phyloP scores from a whole-genome alignment of 2,329 filamentous ascomycete species.

The Fusarium haematococcum region DNA sequence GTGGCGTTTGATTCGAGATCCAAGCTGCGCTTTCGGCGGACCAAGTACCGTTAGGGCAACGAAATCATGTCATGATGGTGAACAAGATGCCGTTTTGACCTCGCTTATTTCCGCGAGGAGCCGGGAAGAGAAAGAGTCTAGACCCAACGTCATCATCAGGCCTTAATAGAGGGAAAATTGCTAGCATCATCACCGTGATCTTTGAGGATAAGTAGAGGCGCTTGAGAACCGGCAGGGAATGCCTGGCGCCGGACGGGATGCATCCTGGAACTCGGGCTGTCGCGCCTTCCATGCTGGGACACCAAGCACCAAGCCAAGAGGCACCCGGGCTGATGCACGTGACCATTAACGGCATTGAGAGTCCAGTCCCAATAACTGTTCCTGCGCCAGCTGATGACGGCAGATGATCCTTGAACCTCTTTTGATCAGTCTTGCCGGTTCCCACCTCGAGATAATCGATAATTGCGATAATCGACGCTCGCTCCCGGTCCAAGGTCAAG shows the following conservation, averaged over 20 bases:
- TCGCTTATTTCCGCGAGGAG: not conserved
- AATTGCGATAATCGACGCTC: not conserved
- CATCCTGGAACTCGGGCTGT: slow-evolving; percentile 15
- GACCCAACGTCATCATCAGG: not conserved
- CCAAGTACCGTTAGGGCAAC: not conserved
- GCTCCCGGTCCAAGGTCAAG: not conserved
- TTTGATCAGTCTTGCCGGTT: not conserved
- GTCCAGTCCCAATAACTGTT: not conserved
- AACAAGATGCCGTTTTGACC: not conserved
- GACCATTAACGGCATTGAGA: slow-evolving; percentile 12
- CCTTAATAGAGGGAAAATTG: not conserved
- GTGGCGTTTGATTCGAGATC: not conserved
- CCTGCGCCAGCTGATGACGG: not conserved
- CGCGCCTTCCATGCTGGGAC: slow-evolving; percentile 1
- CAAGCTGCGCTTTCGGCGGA: not conserved
- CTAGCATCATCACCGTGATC: not conserved
- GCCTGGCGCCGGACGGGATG: not conserved
- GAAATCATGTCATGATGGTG: slow-evolving; percentile 3
- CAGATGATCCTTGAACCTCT: slow-evolving; percentile 2
- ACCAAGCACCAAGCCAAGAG: not conserved
- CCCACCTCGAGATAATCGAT: not conserved
- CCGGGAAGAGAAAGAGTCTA: not conserved
- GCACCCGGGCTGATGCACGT: slow-evolving; percentile 24
- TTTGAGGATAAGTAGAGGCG: not conserved
- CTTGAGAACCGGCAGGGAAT: slow-evolving; percentile 5